Base-by-base conservation (phyloP, 192 early-diverging fungal genomes). In the Phycomyces blakesleeanus region DNA sequence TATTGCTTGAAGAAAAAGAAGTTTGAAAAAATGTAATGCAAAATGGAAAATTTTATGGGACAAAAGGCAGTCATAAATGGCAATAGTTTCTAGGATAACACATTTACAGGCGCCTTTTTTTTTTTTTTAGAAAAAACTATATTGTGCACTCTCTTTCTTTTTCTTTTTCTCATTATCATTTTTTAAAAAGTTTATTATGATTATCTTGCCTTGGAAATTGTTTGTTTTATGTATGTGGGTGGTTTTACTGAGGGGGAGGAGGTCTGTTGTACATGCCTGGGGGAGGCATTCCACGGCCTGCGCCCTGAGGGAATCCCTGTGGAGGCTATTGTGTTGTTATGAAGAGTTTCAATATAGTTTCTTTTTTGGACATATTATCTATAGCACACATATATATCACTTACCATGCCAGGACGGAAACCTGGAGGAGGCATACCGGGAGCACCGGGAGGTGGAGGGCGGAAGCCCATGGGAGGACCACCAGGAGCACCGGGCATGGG, bases 401-500 rank as follows among this genome's bases (percentile, higher is more conserved):
- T 69, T 55, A 66, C 55, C 72, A 74, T 69, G 51, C 80, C 76
- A 57, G 80, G 75, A 61, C 71, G 73, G 71, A 74, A 78, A 7
- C 78, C 77, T 14, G 75, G 79, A 55, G 81, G 79, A 8, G 86
- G 86, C 78, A 34, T 51, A 56, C 77, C 79, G 5, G 76, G 75
- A 38, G 76, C 71, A 10, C 70, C 74, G 66, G 38, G 37, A 14
- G 75, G 77, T 49, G 69, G 64, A 52, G 76, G 80, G n/a, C 76
- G 80, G 73, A 85, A 81, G 16, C 86, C 87, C 29, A 86, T 78
- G 15, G 89, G 87, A 44, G 87, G 87, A 42, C 70, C 55, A 75
- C 77, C 65, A 66, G 78, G 75, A 42, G 73, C 55, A 75, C 77
- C 65, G 66, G 78, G 75, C 22, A 76, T 78, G 4, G 75, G 80